Conservation (phyloP, 345 rosid species). For the Acer yangbiense region DNA sequence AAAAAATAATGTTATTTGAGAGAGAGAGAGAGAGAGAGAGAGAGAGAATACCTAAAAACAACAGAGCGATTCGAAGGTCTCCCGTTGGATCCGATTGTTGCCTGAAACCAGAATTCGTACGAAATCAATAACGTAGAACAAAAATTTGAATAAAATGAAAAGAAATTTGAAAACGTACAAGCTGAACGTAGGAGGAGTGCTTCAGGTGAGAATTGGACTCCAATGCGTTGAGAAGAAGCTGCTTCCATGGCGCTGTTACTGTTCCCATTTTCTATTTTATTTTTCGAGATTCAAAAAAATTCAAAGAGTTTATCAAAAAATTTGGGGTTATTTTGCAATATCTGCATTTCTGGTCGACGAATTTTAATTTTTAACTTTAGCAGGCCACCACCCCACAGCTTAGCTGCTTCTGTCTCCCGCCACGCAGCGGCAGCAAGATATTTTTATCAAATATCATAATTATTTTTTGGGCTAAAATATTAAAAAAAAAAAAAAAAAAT, state of each 20-base stretch:
- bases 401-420: not conserved
- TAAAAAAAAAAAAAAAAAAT: no score
- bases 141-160: no score
- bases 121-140: not conserved
- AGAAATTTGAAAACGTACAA: constrained; percentile 32
- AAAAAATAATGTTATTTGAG: not conserved
- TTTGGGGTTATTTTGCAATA: not conserved
- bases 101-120: constrained; percentile 43
- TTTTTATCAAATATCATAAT: no score
- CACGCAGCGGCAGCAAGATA: no score
- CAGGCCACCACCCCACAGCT: not conserved
- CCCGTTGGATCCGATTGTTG: constrained; percentile 72
- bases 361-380: not conserved
- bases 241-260: constrained; percentile 73
- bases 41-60: constrained; percentile 59
- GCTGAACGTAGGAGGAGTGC: constrained; percentile 69
- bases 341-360: not conserved
- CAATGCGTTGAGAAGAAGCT: constrained; percentile 67
- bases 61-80: constrained; percentile 88
- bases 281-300: not conserved
- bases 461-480: no score
- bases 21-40: not conserved
- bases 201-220: constrained; percentile 66
- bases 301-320: not conserved
- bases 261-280: constrained; percentile 31